Evolutionary conservation across 2,329 filamentous ascomycete species (phyloP).

Genomic region (Cordyceps tenuipes): DNA sequence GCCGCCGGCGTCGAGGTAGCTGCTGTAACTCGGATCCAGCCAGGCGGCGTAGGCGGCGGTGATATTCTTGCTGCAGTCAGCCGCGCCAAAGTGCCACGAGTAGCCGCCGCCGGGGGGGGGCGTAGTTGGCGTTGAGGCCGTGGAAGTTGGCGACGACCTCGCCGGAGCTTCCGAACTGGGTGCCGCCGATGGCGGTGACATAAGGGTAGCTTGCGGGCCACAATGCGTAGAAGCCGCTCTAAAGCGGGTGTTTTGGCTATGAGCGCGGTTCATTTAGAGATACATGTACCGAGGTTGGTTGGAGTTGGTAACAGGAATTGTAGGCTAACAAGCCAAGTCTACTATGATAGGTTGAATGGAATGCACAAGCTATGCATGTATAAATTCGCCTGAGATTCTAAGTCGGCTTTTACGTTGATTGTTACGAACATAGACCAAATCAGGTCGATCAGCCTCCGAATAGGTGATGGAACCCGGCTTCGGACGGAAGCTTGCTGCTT

Average conservation of each 20-base stretch:
- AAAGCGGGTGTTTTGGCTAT: no score
- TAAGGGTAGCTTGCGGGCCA: conserved; percentile 34
- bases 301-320: no score
- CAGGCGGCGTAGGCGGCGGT: neutral
- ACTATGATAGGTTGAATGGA: neutral
- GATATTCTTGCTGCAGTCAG: neutral
- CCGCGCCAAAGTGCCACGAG: conserved; percentile 1
- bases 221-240: conserved; percentile 29
- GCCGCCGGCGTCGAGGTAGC: conserved; percentile 1
- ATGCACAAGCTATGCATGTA: neutral
- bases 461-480: no score
- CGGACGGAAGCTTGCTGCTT: no score
- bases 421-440: neutral
- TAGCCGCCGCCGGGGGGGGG: conserved; percentile 3
- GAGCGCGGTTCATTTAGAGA: no score
- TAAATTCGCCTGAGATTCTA: neutral
- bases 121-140: neutral
- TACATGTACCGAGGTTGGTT: no score
- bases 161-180: conserved; percentile 16
- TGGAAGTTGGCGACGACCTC: conserved; percentile 4
- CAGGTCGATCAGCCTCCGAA: neutral
- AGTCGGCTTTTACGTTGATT: neutral
- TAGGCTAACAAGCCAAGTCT: neutral
- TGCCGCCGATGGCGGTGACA: conserved; percentile 44
- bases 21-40: neutral